These are phyloP conservation scores for Lachnellula willkommii DNA, from an alignment of 2,329 filamentous ascomycete species.

Conservation along the genomic window DNA sequence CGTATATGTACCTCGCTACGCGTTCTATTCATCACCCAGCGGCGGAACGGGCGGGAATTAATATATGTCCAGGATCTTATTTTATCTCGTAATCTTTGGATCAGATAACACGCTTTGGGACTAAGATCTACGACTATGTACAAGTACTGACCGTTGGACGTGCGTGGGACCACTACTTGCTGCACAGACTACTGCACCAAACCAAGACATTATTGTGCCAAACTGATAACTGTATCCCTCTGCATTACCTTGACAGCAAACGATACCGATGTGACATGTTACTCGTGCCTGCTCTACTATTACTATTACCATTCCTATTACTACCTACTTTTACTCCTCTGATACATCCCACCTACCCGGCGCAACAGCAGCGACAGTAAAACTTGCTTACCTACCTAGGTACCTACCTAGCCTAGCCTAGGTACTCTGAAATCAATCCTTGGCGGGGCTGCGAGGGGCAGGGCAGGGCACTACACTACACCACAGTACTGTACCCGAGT, in stretches of 20 bases:
- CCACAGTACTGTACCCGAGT: not conserved
- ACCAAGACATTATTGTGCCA: no score
- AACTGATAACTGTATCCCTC: no score
- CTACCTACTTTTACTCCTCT: no score
- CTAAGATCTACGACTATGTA: not conserved
- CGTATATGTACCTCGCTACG: no score
- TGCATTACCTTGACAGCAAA: no score
- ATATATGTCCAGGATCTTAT: not conserved
- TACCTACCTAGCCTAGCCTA: no score
- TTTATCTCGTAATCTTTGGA: constrained; percentile 20
- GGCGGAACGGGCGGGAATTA: not conserved
- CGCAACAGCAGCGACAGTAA: not conserved
- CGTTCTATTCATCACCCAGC: no score
- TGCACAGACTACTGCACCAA: not conserved
- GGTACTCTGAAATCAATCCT: no score
- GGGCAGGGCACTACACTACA: not conserved
- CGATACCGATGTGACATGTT: no score
- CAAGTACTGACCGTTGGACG: not conserved
- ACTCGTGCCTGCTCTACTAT: no score
- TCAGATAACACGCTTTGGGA: constrained; percentile 19
- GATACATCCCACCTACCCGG: not conserved
- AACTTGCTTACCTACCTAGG: no score
- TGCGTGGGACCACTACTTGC: not conserved
- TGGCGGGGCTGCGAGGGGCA: not conserved
- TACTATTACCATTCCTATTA: no score